Evolutionary conservation across 208 protist species (phyloP).

Genomic region (Leishmania turanica): DNA sequence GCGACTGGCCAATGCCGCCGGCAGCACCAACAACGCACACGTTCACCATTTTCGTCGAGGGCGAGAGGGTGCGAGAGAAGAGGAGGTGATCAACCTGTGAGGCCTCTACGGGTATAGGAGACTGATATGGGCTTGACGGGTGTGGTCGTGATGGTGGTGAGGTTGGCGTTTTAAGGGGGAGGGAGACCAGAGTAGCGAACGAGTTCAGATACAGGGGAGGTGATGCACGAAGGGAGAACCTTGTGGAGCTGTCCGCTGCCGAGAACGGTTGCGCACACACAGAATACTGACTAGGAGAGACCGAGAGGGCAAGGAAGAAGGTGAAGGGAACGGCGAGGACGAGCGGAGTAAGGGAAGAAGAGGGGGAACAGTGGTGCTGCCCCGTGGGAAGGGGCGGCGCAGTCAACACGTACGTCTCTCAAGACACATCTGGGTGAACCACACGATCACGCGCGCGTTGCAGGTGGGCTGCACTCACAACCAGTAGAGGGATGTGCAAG

Average conservation of each 20-base stretch:
- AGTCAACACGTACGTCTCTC: background rate
- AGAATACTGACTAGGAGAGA: background rate
- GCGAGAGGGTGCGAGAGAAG: background rate
- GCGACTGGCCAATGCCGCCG: conserved; percentile 90
- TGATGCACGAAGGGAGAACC: background rate
- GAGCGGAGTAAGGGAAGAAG: background rate
- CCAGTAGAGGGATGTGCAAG: background rate
- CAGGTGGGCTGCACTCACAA: background rate
- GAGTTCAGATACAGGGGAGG: background rate
- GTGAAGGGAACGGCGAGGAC: background rate
- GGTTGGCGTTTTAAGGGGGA: background rate
- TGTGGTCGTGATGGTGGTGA: background rate
- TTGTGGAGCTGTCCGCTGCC: background rate
- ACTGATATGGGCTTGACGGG: background rate
- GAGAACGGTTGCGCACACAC: background rate
- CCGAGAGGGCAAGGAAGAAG: background rate
- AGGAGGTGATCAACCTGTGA: background rate
- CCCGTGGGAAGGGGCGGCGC: background rate
- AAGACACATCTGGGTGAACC: background rate
- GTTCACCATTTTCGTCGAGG: conserved; percentile 66
- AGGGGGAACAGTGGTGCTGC: background rate
- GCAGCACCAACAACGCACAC: conserved; percentile 89
- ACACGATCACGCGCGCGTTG: background rate
- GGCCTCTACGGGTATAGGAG: background rate
- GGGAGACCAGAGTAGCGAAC: background rate